phyloP scores from a whole-genome alignment of 345 rosid species.

The Murraya koenigii region DNA sequence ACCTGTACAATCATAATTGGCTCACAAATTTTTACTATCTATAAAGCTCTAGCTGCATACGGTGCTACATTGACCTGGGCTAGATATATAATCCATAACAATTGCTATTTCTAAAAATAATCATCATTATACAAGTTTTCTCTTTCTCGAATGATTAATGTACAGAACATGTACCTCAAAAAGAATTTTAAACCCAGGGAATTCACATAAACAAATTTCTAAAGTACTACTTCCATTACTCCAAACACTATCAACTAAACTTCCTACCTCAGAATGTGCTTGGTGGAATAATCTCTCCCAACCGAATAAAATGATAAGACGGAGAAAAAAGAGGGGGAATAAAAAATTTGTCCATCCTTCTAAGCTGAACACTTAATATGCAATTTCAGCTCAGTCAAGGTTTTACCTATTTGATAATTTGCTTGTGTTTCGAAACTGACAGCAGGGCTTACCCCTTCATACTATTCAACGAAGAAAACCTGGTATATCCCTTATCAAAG shows the following conservation, averaged over 20 bases:
- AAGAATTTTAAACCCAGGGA: neutral
- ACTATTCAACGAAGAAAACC: neutral
- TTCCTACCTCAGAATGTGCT: conserved; percentile 11
- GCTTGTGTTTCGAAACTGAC: conserved; percentile 2
- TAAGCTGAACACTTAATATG: conserved; percentile 22
- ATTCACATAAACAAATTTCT: conserved; percentile 22
- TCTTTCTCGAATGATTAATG: neutral
- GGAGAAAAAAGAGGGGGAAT: neutral
- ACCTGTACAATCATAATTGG: too few species aligned
- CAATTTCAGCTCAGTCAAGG: conserved; percentile 20
- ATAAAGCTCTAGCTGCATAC: too few species aligned
- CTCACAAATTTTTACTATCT: too few species aligned
- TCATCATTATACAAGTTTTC: conserved; percentile 2
- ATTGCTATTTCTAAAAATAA: neutral
- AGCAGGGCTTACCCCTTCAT: conserved; percentile 10
- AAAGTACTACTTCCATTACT: neutral
- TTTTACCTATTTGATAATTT: conserved; percentile 5
- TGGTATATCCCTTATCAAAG: conserved; percentile 29
- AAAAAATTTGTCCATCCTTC: neutral
- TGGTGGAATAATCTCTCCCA: neutral
- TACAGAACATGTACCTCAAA: conserved; percentile 10
- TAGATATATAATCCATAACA: too few species aligned
- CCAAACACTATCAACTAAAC: conserved; percentile 1
- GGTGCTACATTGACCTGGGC: too few species aligned
- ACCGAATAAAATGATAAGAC: neutral